These are phyloP conservation scores for Myxozyma geophila DNA, from an alignment of 805 yeast species.

Conservation along the genomic window DNA sequence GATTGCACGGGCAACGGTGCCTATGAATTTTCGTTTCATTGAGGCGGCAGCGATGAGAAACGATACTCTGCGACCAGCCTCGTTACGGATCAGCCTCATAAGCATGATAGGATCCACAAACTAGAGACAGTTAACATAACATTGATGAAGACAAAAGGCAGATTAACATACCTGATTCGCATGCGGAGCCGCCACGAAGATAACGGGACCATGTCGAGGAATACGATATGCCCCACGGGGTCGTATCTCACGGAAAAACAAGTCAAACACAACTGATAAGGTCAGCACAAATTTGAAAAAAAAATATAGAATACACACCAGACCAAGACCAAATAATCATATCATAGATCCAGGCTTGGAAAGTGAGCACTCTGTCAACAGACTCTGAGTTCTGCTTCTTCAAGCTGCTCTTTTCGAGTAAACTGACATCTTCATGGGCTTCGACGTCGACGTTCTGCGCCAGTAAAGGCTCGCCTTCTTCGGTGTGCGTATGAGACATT, in stretches of 20 bases:
- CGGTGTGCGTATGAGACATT: not conserved
- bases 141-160: not conserved
- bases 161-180: constrained; percentile 64
- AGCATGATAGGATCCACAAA: constrained; percentile 84
- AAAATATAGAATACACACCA: constrained; percentile 39
- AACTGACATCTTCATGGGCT: not conserved
- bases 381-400: constrained; percentile 10
- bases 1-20: constrained; percentile 73
- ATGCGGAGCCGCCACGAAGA: constrained; percentile 96
- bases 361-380: constrained; percentile 32
- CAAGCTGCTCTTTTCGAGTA: not conserved
- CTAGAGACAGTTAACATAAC: constrained; percentile 48
- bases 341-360: constrained; percentile 44
- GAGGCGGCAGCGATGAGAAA: constrained; percentile 87
- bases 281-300: constrained; percentile 49
- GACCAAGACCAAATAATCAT: constrained; percentile 45
- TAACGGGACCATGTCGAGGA: constrained; percentile 77
- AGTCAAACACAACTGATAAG: constrained; percentile 48
- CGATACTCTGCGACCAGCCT: constrained; percentile 69
- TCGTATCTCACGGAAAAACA: constrained; percentile 86
- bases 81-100: constrained; percentile 75
- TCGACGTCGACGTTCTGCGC: not conserved
- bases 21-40: constrained; percentile 66
- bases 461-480: not conserved
- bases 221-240: constrained; percentile 83